Evolutionary conservation across 371 early-diverging fungal genomes (phyloP).

Genomic region (Mucor irregularis): DNA sequence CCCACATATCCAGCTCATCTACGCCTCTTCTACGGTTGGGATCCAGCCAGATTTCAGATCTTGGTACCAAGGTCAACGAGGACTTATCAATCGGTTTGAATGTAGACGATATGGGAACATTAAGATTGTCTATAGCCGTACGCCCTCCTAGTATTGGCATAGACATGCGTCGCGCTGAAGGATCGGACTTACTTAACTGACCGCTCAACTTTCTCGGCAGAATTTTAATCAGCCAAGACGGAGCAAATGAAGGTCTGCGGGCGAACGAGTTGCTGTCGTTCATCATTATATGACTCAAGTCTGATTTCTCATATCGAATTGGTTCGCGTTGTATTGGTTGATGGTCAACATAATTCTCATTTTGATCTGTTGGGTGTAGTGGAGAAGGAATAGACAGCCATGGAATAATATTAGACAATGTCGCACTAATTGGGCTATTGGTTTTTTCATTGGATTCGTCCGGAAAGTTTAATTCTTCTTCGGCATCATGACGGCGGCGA

Average conservation of each 20-base stretch:
- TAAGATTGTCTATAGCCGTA: conserved; percentile 9
- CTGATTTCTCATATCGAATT: conserved; percentile 20
- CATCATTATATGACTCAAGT: conserved; percentile 6
- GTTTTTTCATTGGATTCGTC: neutral
- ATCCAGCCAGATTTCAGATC: conserved; percentile 36
- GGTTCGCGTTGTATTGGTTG: conserved; percentile 16
- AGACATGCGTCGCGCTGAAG: conserved; percentile 1
- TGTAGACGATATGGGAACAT: conserved; percentile 12
- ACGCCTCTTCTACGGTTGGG: conserved; percentile 44
- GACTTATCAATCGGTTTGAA: conserved; percentile 21
- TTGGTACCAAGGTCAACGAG: conserved; percentile 38
- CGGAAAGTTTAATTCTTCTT: neutral
- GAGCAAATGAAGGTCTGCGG: conserved; percentile 12
- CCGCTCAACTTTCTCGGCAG: conserved; percentile 13
- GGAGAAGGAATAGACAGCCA: conserved; percentile 16
- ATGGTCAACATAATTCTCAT: neutral
- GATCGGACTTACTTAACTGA: neutral
- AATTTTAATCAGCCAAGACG: conserved; percentile 10
- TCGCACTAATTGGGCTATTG: conserved; percentile 4
- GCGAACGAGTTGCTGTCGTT: neutral
- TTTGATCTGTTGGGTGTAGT: neutral
- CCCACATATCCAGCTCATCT: conserved; percentile 46
- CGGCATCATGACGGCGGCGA: neutral
- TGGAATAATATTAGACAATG: conserved; percentile 14
- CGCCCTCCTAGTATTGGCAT: conserved; percentile 5